Conservation (phyloP, 306 rosid species). For the Cucurbita moschata region DNA sequence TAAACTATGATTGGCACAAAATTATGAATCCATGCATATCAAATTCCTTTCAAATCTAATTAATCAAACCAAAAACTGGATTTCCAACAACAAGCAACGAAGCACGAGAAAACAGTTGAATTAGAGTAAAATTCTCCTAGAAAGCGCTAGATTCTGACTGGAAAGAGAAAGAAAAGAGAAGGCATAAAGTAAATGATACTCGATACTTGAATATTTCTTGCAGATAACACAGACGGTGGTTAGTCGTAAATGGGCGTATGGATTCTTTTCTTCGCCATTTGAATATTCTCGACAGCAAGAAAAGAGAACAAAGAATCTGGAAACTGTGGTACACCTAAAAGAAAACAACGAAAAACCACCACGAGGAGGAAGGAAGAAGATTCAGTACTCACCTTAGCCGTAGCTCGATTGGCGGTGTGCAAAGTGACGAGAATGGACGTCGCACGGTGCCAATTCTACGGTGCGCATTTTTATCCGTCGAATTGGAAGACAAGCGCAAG, state of each 20-base stretch:
- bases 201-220: background rate
- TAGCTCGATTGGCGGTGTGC: background rate
- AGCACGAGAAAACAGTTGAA: background rate
- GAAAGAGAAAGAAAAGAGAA: background rate
- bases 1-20: background rate
- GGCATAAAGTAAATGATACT: background rate
- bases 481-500: background rate
- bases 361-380: background rate
- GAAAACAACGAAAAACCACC: background rate
- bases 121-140: background rate
- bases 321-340: background rate
- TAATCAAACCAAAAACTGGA: background rate
- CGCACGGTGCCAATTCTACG: background rate
- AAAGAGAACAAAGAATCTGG: background rate
- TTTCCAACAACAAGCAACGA: background rate
- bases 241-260: background rate
- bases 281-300: background rate
- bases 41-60: background rate
- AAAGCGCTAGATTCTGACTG: background rate
- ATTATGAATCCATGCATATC: background rate
- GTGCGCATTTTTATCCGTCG: background rate
- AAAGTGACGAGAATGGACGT: background rate
- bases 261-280: background rate
- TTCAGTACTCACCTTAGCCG: background rate
- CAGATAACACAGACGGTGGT: background rate